These are phyloP conservation scores for Alternaria dauci DNA, from an alignment of 2,329 filamentous ascomycete species.

Conservation along the genomic window DNA sequence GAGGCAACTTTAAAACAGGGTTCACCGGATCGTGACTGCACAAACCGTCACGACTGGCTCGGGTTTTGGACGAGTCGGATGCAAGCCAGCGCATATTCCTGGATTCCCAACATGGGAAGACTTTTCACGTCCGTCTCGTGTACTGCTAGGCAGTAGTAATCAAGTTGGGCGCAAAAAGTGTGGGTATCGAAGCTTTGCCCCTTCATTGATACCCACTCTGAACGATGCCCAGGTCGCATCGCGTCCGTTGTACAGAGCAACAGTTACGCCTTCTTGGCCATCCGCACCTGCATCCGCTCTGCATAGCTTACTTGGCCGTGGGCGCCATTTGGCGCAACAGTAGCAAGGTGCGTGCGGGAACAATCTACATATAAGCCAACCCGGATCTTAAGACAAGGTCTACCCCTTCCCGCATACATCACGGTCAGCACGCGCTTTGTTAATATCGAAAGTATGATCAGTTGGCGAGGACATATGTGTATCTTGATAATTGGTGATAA, in stretches of 20 bases:
- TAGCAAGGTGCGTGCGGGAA: conserved; percentile 22
- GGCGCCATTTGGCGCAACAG: conserved; percentile 10
- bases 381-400: conserved; percentile 40
- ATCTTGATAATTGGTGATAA: conserved; percentile 19
- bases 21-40: conserved; percentile 2
- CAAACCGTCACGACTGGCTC: conserved; percentile 5
- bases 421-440: conserved; percentile 11
- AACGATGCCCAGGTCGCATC: not conserved
- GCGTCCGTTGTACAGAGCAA: not conserved
- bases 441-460: conserved; percentile 24
- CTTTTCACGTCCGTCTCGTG: conserved; percentile 3
- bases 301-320: conserved; percentile 2
- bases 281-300: conserved; percentile 9
- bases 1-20: conserved; percentile 1
- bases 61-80: conserved; percentile 14
- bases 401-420: conserved; percentile 7
- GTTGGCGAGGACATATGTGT: conserved; percentile 12
- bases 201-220: no score
- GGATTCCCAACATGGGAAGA: not conserved
- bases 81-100: conserved; percentile 9
- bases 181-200: not conserved
- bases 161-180: not conserved
- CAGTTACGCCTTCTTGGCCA: conserved; percentile 2
- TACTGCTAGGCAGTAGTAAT: conserved; percentile 3
- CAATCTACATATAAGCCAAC: conserved; percentile 22